Conservation (phyloP, 495 filamentous ascomycete genomes). For the Penicillium paradoxum region DNA sequence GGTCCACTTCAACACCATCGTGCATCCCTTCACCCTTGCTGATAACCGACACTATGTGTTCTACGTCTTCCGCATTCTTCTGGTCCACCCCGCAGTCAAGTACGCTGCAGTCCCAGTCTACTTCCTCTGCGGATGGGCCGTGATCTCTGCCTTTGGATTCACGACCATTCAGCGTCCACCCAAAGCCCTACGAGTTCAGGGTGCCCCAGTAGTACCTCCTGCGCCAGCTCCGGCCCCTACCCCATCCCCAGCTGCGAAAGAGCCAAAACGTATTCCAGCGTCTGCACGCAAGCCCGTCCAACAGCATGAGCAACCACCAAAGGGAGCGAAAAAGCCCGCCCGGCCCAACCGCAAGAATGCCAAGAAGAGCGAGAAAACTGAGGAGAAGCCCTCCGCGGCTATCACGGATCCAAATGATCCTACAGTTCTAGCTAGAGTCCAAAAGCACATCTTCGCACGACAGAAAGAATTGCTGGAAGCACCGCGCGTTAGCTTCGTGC, state of each 20-base stretch:
- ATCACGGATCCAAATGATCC: conserved; percentile 24
- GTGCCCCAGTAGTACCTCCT: not conserved
- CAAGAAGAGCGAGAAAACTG: conserved; percentile 19
- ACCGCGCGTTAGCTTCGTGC: conserved; percentile 49
- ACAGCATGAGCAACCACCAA: conserved; percentile 12
- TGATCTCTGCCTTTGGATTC: conserved; percentile 52
- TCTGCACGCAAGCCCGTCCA: conserved; percentile 2
- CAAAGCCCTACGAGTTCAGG: conserved; percentile 19
- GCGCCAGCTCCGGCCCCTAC: not conserved
- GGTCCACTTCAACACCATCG: conserved; percentile 79
- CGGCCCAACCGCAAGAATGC: conserved; percentile 24
- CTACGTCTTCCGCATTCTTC: conserved; percentile 85
- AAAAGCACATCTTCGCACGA: conserved; percentile 32
- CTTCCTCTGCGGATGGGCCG: conserved; percentile 55
- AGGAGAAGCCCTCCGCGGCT: not conserved
- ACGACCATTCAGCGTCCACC: conserved; percentile 25
- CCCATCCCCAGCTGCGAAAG: not conserved
- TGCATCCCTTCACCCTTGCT: conserved; percentile 93
- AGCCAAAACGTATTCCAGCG: not conserved
- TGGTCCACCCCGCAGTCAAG: conserved; percentile 57
- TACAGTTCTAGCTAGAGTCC: conserved; percentile 32
- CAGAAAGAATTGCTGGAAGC: conserved; percentile 28
- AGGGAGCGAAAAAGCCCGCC: conserved; percentile 24
- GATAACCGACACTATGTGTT: conserved; percentile 98
- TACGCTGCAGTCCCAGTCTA: conserved; percentile 65